Evolutionary conservation across 2,329 filamentous ascomycete genomes (phyloP), one percentile per base, ranked within the genome.

Genomic region (Hypomyces rosellus): DNA sequence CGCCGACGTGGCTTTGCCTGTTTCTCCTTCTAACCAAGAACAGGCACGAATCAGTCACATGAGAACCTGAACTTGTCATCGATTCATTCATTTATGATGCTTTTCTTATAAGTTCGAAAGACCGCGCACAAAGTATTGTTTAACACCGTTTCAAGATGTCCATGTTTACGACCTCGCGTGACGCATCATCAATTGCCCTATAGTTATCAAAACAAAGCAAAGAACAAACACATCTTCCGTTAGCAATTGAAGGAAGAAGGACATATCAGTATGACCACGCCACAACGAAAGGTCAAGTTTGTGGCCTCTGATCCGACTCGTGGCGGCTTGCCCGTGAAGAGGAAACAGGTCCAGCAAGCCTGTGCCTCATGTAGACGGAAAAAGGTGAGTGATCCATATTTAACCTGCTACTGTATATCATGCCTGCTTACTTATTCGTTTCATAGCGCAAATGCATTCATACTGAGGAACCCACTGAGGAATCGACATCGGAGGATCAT

Each of bases 281-380:
- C 60, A 16, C 47, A 47, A 33, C 53, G 54, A 40, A 59, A 65
- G 49, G 77, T 82, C 63, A 80, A 75, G 59, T 83, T 82, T 61
- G 74, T 83, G 51, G 76, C 73, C 48, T 76, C 77, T 12, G 76
- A 82, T 62, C 69, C 69, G 5, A 69, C 69, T 20, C 62, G 68
- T 14, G 68, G 68, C 43, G 78, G 78, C 15, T 64, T 81, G 51
- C 78, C 78, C 4, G 68, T 79, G 49, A 84, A 84, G 66, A 69
- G 80, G 46, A 79, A 79, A 55, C 80, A 83, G 59, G 77, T 81
- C 18, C 72, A 74, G 51, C 78, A 81, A 30, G 80, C 80, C 4
- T 84, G 80, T 54, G 68, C 71, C 0, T 64, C 68, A 2, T 84
- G 80, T 56, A 74, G 80, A 4, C 74, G 72, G 45, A 75, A 75